These are phyloP conservation scores for Candida pseudoglaebosa DNA, from an alignment of 805 yeast species.

Conservation along the genomic window DNA sequence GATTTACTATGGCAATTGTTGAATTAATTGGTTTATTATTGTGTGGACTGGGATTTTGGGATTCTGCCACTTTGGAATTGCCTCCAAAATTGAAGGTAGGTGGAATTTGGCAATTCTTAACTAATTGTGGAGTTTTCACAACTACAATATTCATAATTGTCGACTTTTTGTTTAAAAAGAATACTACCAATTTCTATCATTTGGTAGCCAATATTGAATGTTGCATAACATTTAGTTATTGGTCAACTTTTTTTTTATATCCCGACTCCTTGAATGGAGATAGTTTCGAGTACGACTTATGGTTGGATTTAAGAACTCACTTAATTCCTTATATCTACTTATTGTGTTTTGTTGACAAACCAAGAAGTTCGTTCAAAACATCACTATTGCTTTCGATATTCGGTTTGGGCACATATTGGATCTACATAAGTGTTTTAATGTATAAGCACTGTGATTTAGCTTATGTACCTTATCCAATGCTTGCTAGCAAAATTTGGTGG, in stretches of 20 bases:
- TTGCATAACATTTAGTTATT: conserved; percentile 15
- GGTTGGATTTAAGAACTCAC: conserved; percentile 17
- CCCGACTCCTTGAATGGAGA: conserved; percentile 14
- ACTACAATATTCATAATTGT: conserved; percentile 4
- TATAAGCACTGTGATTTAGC: background rate
- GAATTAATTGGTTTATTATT: conserved; percentile 3
- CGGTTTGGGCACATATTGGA: conserved; percentile 11
- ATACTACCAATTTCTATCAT: conserved; percentile 5
- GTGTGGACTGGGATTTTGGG: conserved; percentile 11
- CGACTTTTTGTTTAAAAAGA: background rate
- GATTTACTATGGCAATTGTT: background rate
- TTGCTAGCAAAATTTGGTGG: conserved; percentile 5
- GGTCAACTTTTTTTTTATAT: conserved; percentile 14
- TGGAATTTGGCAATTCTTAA: conserved; percentile 18
- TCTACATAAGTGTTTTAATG: conserved; percentile 11
- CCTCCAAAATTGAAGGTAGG: conserved; percentile 14
- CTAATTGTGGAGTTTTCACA: conserved; percentile 14
- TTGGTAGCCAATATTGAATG: conserved; percentile 14
- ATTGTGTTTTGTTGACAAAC: conserved; percentile 4
- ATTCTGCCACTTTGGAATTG: conserved; percentile 12
- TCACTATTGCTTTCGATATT: conserved; percentile 6
- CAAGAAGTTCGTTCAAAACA: conserved; percentile 4
- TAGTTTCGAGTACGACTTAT: conserved; percentile 11
- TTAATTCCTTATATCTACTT: conserved; percentile 16
- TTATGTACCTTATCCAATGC: conserved; percentile 18